Conservation (phyloP, 495 filamentous ascomycete species). For the Copromyces sp. region DNA sequence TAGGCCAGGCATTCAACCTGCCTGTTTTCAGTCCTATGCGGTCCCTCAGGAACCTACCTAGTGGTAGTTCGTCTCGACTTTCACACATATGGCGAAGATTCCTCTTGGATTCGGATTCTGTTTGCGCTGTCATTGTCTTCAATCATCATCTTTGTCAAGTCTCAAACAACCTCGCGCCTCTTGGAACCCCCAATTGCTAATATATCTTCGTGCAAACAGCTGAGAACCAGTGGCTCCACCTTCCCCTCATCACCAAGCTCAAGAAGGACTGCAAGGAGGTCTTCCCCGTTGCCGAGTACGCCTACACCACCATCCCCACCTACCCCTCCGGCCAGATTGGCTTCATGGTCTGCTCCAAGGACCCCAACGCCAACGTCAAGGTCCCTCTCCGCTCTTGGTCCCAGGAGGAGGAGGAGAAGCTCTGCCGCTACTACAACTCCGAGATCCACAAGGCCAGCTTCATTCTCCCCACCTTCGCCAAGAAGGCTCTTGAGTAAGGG, state of each 20-base stretch:
- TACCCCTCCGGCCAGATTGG: slow-evolving; percentile 99
- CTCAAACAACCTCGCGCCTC: background rate
- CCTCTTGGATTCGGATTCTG: slow-evolving; percentile 1
- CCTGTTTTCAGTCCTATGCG: slow-evolving; percentile 9
- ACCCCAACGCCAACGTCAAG: slow-evolving; percentile 67
- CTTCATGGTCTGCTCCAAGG: slow-evolving; percentile 99
- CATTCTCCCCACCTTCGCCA: slow-evolving; percentile 84
- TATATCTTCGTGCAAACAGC: slow-evolving; percentile 41
- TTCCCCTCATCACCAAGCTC: slow-evolving; percentile 77
- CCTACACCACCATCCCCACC: slow-evolving; percentile 98
- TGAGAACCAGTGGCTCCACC: slow-evolving; percentile 99
- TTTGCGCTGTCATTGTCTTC: background rate
- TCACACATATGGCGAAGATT: slow-evolving; percentile 4
- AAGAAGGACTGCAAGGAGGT: slow-evolving; percentile 95
- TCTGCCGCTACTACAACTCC: slow-evolving; percentile 91
- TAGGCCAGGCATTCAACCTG: slow-evolving; percentile 19
- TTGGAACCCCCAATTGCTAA: slow-evolving; percentile 15
- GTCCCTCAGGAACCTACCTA: slow-evolving; percentile 23
- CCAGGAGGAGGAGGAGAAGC: slow-evolving; percentile 79
- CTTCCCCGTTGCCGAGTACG: slow-evolving; percentile 96
- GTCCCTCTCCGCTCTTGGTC: slow-evolving; percentile 71
- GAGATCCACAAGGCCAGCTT: slow-evolving; percentile 93
- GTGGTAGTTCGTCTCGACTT: slow-evolving; percentile 23
- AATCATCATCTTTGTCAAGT: slow-evolving; percentile 1
- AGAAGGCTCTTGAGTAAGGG: slow-evolving; percentile 55